Evolutionary conservation across 2,329 filamentous ascomycete species (phyloP).

Genomic region (Pseudocercospora cruenta): DNA sequence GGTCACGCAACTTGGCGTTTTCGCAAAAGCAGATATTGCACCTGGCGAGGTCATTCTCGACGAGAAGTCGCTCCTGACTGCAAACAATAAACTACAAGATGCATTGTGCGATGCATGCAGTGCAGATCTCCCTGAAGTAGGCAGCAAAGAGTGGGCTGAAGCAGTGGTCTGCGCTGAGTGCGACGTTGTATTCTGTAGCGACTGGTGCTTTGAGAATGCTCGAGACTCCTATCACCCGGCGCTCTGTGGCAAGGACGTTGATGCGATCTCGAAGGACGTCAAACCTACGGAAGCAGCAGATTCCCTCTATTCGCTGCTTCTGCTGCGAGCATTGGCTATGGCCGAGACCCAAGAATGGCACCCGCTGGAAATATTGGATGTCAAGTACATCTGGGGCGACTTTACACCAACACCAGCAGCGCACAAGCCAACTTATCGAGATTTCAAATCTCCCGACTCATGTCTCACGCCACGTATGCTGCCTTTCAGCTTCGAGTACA

Average conservation of each 20-base stretch:
- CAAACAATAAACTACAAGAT: slow-evolving; percentile 85
- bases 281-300: slow-evolving; percentile 62
- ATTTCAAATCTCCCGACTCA: slow-evolving; percentile 18
- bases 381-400: slow-evolving; percentile 69
- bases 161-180: slow-evolving; percentile 57
- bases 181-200: slow-evolving; percentile 64
- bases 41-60: slow-evolving; percentile 76
- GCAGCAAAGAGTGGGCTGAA: slow-evolving; percentile 27
- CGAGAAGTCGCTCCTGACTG: slow-evolving; percentile 85
- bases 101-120: slow-evolving; percentile 89
- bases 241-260: slow-evolving; percentile 59
- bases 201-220: slow-evolving; percentile 59
- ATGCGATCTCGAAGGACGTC: slow-evolving; percentile 62
- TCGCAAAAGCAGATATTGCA: slow-evolving; percentile 78
- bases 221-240: slow-evolving; percentile 61
- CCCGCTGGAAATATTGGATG: slow-evolving; percentile 62
- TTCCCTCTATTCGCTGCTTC: slow-evolving; percentile 62
- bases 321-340: slow-evolving; percentile 63
- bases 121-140: slow-evolving; percentile 62
- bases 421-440: slow-evolving; percentile 21
- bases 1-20: slow-evolving; percentile 83
- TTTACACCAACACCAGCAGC: slow-evolving; percentile 43
- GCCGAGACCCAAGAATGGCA: slow-evolving; percentile 62
- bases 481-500: slow-evolving; percentile 77
- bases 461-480: slow-evolving; percentile 59